phyloP scores from a whole-genome alignment of 768 basidiomycete genomes.

The Sarcodon sp. region DNA sequence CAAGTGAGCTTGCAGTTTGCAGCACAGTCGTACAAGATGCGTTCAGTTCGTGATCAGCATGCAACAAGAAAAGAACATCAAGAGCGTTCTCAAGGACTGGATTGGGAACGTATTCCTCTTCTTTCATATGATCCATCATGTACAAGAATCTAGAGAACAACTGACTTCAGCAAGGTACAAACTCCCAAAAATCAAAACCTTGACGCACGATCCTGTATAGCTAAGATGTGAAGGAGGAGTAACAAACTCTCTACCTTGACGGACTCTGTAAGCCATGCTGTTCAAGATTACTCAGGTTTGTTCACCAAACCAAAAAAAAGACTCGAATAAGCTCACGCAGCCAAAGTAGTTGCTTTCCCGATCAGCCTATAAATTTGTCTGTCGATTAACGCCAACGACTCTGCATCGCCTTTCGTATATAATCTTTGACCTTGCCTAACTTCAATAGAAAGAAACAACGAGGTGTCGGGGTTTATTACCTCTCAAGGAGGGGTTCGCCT shows the following conservation, averaged over 20 bases:
- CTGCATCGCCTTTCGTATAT: conserved; percentile 53
- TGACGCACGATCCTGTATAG: conserved; percentile 68
- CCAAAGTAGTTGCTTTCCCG: conserved; percentile 81
- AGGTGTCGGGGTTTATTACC: conserved; percentile 25
- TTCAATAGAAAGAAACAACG: neutral
- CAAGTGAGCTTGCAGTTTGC: conserved; percentile 80
- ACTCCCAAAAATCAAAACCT: neutral
- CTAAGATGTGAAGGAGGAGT: conserved; percentile 70
- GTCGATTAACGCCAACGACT: conserved; percentile 71
- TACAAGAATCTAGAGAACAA: conserved; percentile 55
- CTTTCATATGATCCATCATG: conserved; percentile 76
- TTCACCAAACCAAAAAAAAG: too few relatives aligned
- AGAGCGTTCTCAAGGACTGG: conserved; percentile 81
- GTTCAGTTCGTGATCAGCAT: conserved; percentile 88
- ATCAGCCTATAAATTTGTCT: conserved; percentile 85
- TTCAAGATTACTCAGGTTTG: neutral
- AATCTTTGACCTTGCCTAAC: conserved; percentile 51
- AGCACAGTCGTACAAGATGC: conserved; percentile 78
- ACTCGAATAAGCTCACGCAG: conserved; percentile 35
- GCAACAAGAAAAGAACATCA: conserved; percentile 78
- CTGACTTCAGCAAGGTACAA: neutral
- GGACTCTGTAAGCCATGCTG: conserved; percentile 88
- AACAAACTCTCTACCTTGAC: conserved; percentile 84
- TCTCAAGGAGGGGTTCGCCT: conserved; percentile 81
- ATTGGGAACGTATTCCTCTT: conserved; percentile 64